Base-by-base conservation (phyloP, 208 protist species). In the Trypanosoma theileri region DNA sequence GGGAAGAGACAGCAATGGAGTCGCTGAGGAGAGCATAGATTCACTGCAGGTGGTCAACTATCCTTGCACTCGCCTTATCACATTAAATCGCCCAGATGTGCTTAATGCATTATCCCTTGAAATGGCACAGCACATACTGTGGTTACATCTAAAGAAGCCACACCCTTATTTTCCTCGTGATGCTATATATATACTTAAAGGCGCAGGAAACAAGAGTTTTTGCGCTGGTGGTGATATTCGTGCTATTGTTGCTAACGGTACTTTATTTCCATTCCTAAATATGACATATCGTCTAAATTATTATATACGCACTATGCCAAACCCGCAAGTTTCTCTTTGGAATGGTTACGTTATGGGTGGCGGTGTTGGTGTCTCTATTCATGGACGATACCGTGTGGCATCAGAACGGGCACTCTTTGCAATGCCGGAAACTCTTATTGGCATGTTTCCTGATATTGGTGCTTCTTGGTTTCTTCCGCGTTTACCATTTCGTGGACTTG, bases 391-490 rank as follows among this genome's bases (percentile, higher is more conserved):
- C 63, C 78, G 89, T 31, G 80, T 96, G 11, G 86, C 85, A 44
- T 92, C 87, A n/a, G 89, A 94, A 64, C 68, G 79, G 26, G 77
- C 87, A n/a, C 48, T 79, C 28, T 83, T 95, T 65, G 89, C 88
- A 24, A 94, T 96, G 90, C 90, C 92, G 9, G 92, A 97, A 70
- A 87, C 84, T 21, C 71, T 66, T 16, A 93, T 97, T 71, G 92
- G 90, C 12, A 73, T 94, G 40, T 79, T 90, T 53, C 86, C 83
- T n/a, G 89, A 97, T 65, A 85, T 92, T 22, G 87, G 84, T 35
- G 82, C 69, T 9, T 80, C 77, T 7, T 93, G 75, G 65, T 87
- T 92, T 60, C 65, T 97, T 24, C 82, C 84, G n/a, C 75, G 86
- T 4, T 31, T 94, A 45, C 28, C 69, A 19, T 41, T 71, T 12